These are phyloP conservation scores for Penicillium sp. DNA, from an alignment of 2,329 filamentous ascomycete genomes.

Conservation along the genomic window DNA sequence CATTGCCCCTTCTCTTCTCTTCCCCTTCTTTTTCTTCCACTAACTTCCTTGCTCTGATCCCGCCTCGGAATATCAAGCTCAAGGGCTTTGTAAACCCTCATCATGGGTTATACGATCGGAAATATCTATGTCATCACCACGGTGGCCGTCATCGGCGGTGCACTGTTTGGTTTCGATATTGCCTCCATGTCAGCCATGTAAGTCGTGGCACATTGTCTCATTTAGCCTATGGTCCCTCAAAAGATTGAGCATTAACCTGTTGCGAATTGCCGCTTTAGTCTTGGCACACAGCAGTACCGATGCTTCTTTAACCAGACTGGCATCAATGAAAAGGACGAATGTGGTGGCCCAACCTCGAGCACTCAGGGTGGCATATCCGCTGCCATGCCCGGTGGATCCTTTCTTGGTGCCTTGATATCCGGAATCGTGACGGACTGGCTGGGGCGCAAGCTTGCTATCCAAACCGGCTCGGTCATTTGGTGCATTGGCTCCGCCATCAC, in stretches of 20 bases:
- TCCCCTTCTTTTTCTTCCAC: background rate
- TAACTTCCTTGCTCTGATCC: background rate
- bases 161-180: constrained; percentile 79
- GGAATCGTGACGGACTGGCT: constrained; percentile 59
- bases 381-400: constrained; percentile 74
- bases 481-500: constrained; percentile 64
- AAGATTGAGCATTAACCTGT: background rate
- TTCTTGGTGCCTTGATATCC: constrained; percentile 63
- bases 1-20: constrained; percentile 1
- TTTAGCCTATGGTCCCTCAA: background rate
- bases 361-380: constrained; percentile 72
- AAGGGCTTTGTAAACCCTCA: constrained; percentile 12
- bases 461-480: constrained; percentile 57
- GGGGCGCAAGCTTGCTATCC: constrained; percentile 58
- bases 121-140: constrained; percentile 64
- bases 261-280: constrained; percentile 23
- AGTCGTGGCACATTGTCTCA: constrained; percentile 1
- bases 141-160: constrained; percentile 66
- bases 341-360: constrained; percentile 52
- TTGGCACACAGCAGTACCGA: constrained; percentile 71
- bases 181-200: constrained; percentile 70
- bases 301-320: constrained; percentile 69
- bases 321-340: constrained; percentile 30
- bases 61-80: too few species aligned
- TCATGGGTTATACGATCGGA: constrained; percentile 48